phyloP scores from a whole-genome alignment of 164 flowering plant species.

The grape (Vitis vinifera) region ASM3070453v1 NC_081815.1:10837001-10837500 shows the following conservation, averaged over 20 bases:
- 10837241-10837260: conserved; percentile 73
- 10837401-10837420: conserved; percentile 70
- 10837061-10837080: conserved; percentile 71
- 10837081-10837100: conserved; percentile 71
- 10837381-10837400: conserved; percentile 56
- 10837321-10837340: conserved; percentile 66
- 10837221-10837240: conserved; percentile 68
- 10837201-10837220: conserved; percentile 82
- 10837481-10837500: conserved; percentile 82
- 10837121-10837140: conserved; percentile 76
- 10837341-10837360: conserved; percentile 26
- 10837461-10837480: conserved; percentile 76
- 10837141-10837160: conserved; percentile 79
- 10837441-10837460: conserved; percentile 67
- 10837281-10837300: conserved; percentile 71
- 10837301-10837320: conserved; percentile 55
- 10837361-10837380: conserved; percentile 26
- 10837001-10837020: conserved; percentile 78
- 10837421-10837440: conserved; percentile 60
- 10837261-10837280: conserved; percentile 62
- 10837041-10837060: conserved; percentile 54
- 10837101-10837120: conserved; percentile 72
- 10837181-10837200: conserved; percentile 80
- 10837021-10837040: conserved; percentile 89
- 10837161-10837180: conserved; percentile 81